phyloP scores from a whole-genome alignment of 345 rosid species.

The Camelina hispida region DNA sequence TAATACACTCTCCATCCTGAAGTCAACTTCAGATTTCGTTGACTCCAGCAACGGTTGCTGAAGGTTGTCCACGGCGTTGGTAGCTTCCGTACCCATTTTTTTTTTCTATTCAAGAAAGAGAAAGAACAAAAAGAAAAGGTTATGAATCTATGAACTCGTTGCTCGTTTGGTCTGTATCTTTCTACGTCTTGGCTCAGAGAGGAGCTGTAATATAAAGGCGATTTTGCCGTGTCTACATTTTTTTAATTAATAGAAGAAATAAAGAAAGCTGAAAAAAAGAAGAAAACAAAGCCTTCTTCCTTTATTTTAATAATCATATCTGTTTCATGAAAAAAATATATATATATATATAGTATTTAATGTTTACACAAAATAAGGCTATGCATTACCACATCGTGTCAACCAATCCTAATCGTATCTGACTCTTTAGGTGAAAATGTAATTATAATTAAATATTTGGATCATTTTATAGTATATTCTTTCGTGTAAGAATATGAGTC shows the following conservation, averaged over 20 bases:
- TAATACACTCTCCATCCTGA: slow-evolving; percentile 57
- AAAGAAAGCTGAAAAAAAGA: slow-evolving; percentile 2
- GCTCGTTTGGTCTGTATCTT: slow-evolving; percentile 9
- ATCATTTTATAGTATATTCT: background rate
- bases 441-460: background rate
- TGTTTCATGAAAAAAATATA: background rate
- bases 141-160: too few relatives aligned
- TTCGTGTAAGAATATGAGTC: too few relatives aligned
- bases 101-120: background rate
- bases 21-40: slow-evolving; percentile 43
- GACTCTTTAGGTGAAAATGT: background rate
- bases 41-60: slow-evolving; percentile 42
- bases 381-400: background rate
- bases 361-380: background rate
- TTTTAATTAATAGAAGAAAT: background rate
- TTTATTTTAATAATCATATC: background rate
- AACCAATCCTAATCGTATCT: slow-evolving; percentile 1
- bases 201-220: slow-evolving; percentile 36
- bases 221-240: slow-evolving; percentile 16
- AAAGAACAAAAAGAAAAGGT: too few relatives aligned
- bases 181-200: slow-evolving; percentile 15
- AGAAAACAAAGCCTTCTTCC: background rate
- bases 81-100: slow-evolving; percentile 41
- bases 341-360: background rate
- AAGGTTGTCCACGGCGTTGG: slow-evolving; percentile 19